Evolutionary conservation across 2,329 filamentous ascomycete genomes (phyloP).

Genomic region (Hawksworthiomyces lignivorus): DNA sequence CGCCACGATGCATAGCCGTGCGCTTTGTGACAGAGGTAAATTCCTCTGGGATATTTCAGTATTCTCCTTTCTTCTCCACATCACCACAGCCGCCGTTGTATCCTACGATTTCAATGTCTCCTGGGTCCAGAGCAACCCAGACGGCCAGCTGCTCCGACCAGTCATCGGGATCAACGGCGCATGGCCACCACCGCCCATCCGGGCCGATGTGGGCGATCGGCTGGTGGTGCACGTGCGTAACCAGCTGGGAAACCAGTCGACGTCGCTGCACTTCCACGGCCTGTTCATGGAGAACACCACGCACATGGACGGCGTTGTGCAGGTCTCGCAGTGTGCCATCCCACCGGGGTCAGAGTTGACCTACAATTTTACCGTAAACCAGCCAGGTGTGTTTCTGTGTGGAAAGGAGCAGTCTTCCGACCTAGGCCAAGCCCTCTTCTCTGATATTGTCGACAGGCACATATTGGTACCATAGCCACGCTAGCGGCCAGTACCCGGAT

Average conservation of each 20-base stretch:
- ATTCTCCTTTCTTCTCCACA: no score
- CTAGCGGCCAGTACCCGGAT: conserved; percentile 61
- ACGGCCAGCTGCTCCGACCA: conserved; percentile 51
- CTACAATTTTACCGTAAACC: conserved; percentile 57
- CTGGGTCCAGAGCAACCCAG: conserved; percentile 52
- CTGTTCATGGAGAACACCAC: conserved; percentile 46
- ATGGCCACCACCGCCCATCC: conserved; percentile 64
- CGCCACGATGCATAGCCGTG: no score
- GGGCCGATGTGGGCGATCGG: conserved; percentile 53
- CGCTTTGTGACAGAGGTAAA: no score
- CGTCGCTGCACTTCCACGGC: conserved; percentile 62
- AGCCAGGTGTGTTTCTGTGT: conserved; percentile 8
- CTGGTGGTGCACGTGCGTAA: conserved; percentile 52
- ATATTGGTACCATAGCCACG: conserved; percentile 72
- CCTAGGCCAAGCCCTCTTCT: no score
- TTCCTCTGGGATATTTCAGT: no score
- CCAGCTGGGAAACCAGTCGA: conserved; percentile 52
- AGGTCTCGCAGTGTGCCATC: conserved; percentile 60
- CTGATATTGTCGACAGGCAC: no score
- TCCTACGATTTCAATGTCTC: conserved; percentile 39
- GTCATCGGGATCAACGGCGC: conserved; percentile 68
- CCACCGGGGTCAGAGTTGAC: conserved; percentile 53
- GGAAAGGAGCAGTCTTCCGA: no score
- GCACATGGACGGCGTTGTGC: conserved; percentile 62
- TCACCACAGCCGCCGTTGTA: no score